These are phyloP conservation scores for Epichloe glyceriae DNA, from an alignment of 2,329 filamentous ascomycete species.

Conservation along the genomic window DNA sequence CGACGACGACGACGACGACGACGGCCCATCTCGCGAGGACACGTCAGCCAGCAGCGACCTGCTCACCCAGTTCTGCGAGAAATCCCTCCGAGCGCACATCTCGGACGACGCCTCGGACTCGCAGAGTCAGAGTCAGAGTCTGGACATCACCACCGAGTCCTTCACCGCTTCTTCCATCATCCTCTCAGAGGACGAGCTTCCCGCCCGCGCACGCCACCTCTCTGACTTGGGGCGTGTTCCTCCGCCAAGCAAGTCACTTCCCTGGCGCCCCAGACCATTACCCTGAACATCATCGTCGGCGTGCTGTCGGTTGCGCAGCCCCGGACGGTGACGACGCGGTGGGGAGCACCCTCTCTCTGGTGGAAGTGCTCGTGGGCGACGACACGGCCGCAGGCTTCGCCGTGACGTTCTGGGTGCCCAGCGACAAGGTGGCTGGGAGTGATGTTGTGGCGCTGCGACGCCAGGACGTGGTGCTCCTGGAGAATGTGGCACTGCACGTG, in stretches of 20 bases:
- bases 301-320: slow-evolving; percentile 59
- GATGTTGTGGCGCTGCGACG: slow-evolving; percentile 38
- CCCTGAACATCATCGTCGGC: slow-evolving; percentile 68
- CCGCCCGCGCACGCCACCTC: slow-evolving; percentile 20
- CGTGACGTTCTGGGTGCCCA: slow-evolving; percentile 69
- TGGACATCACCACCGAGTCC: slow-evolving; percentile 12
- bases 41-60: slow-evolving; percentile 18
- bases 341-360: slow-evolving; percentile 49
- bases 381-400: slow-evolving; percentile 71
- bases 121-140: slow-evolving; percentile 15
- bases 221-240: slow-evolving; percentile 54
- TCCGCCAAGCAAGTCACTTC: slow-evolving; percentile 48
- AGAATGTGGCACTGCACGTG: slow-evolving; percentile 64
- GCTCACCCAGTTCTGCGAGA: slow-evolving; percentile 59
- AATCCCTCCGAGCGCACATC: slow-evolving; percentile 60
- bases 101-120: slow-evolving; percentile 47
- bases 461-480: slow-evolving; percentile 67
- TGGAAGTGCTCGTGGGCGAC: slow-evolving; percentile 74
- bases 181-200: slow-evolving; percentile 8
- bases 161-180: slow-evolving; percentile 15
- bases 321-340: slow-evolving; percentile 54
- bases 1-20: not conserved
- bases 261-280: slow-evolving; percentile 68
- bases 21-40: not conserved
- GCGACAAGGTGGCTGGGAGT: slow-evolving; percentile 18